A percentile compares a stretch with the other conserved stretches of the same genome.
Evolutionary conservation across 2,329 filamentous ascomycete genomes (phyloP).

Genomic region (Aspergillus candidus): DNA sequence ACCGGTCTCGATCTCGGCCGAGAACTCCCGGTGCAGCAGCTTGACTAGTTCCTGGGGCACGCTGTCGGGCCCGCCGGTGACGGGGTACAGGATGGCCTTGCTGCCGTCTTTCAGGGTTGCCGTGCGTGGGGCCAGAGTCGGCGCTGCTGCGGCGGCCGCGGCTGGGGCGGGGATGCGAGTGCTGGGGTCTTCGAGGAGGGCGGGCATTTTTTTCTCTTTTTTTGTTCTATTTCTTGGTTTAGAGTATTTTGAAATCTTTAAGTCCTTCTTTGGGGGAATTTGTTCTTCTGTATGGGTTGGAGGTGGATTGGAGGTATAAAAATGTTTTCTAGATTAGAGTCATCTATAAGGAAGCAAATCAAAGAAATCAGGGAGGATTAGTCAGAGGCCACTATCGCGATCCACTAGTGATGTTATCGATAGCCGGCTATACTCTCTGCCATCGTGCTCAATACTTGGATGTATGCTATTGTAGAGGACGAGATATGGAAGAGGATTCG

Average conservation of each 20-base stretch:
- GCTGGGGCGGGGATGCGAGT: constrained; percentile 18
- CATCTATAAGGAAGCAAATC: too few species aligned
- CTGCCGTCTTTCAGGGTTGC: constrained; percentile 19
- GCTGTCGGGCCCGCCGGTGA: constrained; percentile 16
- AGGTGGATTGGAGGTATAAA: too few species aligned
- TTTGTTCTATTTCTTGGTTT: neutral
- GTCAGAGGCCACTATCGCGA: too few species aligned
- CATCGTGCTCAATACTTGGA: too few species aligned
- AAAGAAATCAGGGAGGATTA: too few species aligned
- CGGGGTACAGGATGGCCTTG: constrained; percentile 26
- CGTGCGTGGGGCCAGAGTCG: constrained; percentile 18
- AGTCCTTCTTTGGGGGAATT: too few species aligned
- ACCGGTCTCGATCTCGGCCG: constrained; percentile 29
- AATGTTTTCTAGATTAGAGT: too few species aligned
- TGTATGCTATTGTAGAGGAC: too few species aligned
- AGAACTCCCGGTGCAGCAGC: constrained; percentile 30
- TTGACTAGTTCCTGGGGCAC: constrained; percentile 21
- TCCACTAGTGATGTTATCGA: too few species aligned
- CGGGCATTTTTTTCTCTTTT: constrained; percentile 25
- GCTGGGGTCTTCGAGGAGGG: constrained; percentile 32
- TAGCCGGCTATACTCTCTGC: too few species aligned
- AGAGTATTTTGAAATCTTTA: neutral
- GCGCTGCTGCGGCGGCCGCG: constrained; percentile 14
- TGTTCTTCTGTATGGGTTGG: too few species aligned
- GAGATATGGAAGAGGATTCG: too few species aligned